A percentile compares a stretch with the other conserved stretches of the same genome.
phyloP scores from a whole-genome alignment of 305 asterid genomes.

The Plantago coronopus region DNA sequence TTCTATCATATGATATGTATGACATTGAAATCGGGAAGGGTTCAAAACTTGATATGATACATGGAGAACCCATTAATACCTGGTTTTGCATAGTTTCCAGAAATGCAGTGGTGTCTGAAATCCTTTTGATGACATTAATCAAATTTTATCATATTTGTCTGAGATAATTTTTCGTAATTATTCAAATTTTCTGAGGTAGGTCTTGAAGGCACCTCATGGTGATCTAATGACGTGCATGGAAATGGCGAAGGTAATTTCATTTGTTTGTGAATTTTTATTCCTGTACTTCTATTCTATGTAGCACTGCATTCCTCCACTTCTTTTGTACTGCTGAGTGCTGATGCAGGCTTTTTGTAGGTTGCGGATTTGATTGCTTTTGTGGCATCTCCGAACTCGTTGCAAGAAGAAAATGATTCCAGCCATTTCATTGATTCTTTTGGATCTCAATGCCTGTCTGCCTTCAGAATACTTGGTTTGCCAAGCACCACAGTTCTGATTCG shows the following conservation, averaged over 20 bases:
- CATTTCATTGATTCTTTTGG: slow-evolving; percentile 82
- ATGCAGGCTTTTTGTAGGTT: slow-evolving; percentile 40
- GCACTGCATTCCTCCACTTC: slow-evolving; percentile 1
- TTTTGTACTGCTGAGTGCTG: slow-evolving; percentile 11
- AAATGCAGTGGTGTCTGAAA: not conserved
- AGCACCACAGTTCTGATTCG: slow-evolving; percentile 87
- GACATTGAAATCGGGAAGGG: not conserved
- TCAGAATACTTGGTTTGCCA: slow-evolving; percentile 86
- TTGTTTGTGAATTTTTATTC: slow-evolving; percentile 1
- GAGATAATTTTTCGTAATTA: slow-evolving; percentile 5
- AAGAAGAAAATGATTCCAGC: slow-evolving; percentile 41
- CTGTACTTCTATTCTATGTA: not conserved
- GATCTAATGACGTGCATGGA: slow-evolving; percentile 87
- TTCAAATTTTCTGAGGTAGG: slow-evolving; percentile 38
- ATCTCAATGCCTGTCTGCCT: slow-evolving; percentile 79
- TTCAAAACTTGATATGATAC: not conserved
- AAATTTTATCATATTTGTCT: not conserved
- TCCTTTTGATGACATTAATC: not conserved
- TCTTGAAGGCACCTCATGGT: slow-evolving; percentile 85
- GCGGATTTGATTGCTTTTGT: slow-evolving; percentile 98
- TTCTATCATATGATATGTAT: not conserved
- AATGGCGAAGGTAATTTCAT: slow-evolving; percentile 79
- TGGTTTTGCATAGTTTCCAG: not conserved
- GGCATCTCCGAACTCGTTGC: slow-evolving; percentile 59
- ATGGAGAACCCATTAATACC: not conserved